phyloP scores from a whole-genome alignment of 345 rosid species.

The Luvunga scandens region DNA sequence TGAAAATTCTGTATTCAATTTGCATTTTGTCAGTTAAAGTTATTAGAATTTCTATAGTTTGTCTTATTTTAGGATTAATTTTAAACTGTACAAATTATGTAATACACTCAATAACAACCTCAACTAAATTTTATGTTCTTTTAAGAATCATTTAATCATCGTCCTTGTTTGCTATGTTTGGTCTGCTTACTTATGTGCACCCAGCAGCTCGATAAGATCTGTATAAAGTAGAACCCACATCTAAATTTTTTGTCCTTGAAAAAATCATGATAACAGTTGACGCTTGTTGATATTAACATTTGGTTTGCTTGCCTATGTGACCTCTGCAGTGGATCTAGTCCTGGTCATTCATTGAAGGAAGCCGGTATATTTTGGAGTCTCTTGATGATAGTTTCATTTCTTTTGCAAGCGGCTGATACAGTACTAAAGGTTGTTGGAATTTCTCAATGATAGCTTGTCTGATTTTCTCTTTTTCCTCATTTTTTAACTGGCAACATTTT shows the following conservation, averaged over 20 bases:
- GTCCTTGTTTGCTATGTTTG: not conserved
- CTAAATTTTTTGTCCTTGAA: not conserved
- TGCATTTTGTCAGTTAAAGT: not conserved
- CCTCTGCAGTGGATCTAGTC: slow-evolving; percentile 69
- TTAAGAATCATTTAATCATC: no score
- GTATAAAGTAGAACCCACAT: not conserved
- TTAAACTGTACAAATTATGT: not conserved
- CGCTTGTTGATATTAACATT: slow-evolving; percentile 15
- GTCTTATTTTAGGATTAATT: not conserved
- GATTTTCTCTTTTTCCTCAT: not conserved
- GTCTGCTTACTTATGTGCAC: not conserved
- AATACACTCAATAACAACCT: not conserved
- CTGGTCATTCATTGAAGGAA: slow-evolving; percentile 69
- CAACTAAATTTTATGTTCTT: not conserved
- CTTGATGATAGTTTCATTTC: slow-evolving; percentile 79
- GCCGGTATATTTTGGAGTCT: slow-evolving; percentile 87
- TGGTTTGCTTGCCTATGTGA: slow-evolving; percentile 16
- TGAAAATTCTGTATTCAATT: not conserved
- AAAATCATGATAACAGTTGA: not conserved
- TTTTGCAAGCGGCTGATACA: slow-evolving; percentile 89
- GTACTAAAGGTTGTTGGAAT: slow-evolving; percentile 66
- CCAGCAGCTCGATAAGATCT: not conserved
- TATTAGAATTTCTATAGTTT: not conserved
- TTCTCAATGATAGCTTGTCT: slow-evolving; percentile 13
- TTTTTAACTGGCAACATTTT: slow-evolving; percentile 22